Evolutionary conservation across 176 grass and related monocot genomes (phyloP), one percentile per base, ranked within the genome.

Genomic region (Luzula sylvatica): DNA sequence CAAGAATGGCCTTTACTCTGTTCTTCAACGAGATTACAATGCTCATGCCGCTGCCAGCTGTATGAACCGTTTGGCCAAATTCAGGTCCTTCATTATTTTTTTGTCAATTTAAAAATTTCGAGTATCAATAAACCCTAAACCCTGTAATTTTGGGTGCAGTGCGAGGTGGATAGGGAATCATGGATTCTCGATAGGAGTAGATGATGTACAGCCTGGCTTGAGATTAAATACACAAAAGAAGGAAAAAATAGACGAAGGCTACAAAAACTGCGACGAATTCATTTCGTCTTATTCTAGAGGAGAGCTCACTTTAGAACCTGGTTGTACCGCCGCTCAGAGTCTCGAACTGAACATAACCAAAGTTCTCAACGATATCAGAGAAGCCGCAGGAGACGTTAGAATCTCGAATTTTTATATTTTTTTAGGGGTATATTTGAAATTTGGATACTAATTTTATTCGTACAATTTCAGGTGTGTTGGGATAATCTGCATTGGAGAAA

Each of bases 1-100:
- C 25, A 95, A 95, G 71, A 54, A 78, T 55, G 89, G 89, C 40
- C 41, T 95, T 40, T 95, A 84, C 54, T 81, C 89, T 30, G 67
- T 88, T 85, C 83, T 95, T 75, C 17, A 88, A 74, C 78, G 83
- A 85, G 83, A 95, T 69, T 95, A 95, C 65, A 95, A 95, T 88
- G 83, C 89, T 39, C 89, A 95, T n/a, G 89, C 89, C 73, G 83
- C 83, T 66, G 89, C 89, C 47, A 95, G 89, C 62, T 95, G 83
- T 78, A 95, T 95, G 89, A 95, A 95, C 57, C 83, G 89, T 43
- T 61, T 95, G 56, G 89, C 89, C 46, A 95, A 95, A 78, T 81
- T 95, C 57, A 95, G 89, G 89, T 88, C 66, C 56, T 60, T 21
- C 27, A 65, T 14, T 21, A 44, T 73, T 65, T 38, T 20, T 51